These are phyloP conservation scores for Euphorbia peplus DNA, from an alignment of 345 rosid genomes.

Conservation along the genomic window DNA sequence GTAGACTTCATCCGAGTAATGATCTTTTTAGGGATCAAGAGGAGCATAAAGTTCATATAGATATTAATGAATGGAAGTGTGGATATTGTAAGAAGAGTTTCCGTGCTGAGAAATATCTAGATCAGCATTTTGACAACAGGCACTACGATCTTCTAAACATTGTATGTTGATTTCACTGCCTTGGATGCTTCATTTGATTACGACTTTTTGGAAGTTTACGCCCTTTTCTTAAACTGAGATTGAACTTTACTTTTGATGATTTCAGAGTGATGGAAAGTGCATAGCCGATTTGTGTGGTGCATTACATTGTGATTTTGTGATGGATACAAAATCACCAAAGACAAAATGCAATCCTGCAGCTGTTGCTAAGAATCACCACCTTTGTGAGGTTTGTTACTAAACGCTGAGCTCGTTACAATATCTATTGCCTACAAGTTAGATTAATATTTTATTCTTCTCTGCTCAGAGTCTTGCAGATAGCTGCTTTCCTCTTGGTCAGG, in stretches of 20 bases:
- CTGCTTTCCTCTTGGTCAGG: slow-evolving; percentile 78
- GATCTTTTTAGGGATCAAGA: slow-evolving; percentile 91
- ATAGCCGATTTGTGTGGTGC: slow-evolving; percentile 95
- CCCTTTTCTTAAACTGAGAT: neutral
- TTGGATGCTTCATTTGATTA: slow-evolving; percentile 5
- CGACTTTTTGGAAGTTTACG: neutral
- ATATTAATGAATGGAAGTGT: slow-evolving; percentile 78
- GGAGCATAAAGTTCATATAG: slow-evolving; percentile 73
- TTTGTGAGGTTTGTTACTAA: slow-evolving; percentile 67
- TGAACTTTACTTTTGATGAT: slow-evolving; percentile 21
- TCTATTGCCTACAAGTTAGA: slow-evolving; percentile 5
- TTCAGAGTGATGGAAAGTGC: slow-evolving; percentile 75
- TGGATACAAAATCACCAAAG: slow-evolving; percentile 55
- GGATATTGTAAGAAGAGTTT: slow-evolving; percentile 95
- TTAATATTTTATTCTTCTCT: slow-evolving; percentile 13
- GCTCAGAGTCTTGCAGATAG: slow-evolving; percentile 79
- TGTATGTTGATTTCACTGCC: slow-evolving; percentile 47
- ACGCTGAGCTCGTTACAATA: slow-evolving; percentile 4
- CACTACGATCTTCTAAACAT: slow-evolving; percentile 74
- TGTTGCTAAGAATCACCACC: slow-evolving; percentile 71
- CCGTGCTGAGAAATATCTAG: slow-evolving; percentile 73
- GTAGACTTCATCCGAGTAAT: slow-evolving; percentile 80
- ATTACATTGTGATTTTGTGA: slow-evolving; percentile 77
- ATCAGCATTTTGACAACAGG: slow-evolving; percentile 74
- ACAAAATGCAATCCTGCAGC: slow-evolving; percentile 90